A percentile compares a stretch with the other conserved stretches of the same genome.
Evolutionary conservation across 352 stramenopile genomes (phyloP).

Genomic region (Pythium dissimile): DNA sequence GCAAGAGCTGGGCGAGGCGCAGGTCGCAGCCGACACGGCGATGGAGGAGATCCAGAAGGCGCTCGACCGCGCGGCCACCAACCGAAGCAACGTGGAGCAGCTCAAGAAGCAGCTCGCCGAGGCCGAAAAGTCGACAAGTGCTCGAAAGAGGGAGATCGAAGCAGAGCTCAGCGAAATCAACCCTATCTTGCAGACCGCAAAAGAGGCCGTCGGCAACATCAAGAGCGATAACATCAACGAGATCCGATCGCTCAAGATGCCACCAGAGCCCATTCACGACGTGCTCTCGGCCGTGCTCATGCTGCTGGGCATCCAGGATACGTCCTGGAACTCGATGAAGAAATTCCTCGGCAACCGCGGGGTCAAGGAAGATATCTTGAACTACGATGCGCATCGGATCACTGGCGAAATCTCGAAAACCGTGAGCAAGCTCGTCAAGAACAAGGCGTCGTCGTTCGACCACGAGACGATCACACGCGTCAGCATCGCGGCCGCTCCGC

Average conservation of each 20-base stretch:
- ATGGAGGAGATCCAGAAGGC: conserved; percentile 96
- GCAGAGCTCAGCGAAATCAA: conserved; percentile 90
- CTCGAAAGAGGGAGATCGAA: conserved; percentile 91
- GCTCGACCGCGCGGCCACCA: conserved; percentile 83
- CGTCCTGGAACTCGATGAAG: conserved; percentile 96
- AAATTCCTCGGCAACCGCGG: conserved; percentile 94
- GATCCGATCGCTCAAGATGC: conserved; percentile 94
- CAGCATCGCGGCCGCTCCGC: conserved; percentile 90
- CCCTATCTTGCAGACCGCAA: conserved; percentile 89
- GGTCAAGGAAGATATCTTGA: conserved; percentile 96
- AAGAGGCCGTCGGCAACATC: conserved; percentile 92
- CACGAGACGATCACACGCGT: conserved; percentile 93
- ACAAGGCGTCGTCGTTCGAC: conserved; percentile 92
- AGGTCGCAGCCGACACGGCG: conserved; percentile 88
- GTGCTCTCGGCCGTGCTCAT: conserved; percentile 94
- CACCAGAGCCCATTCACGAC: conserved; percentile 93
- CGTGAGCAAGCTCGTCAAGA: conserved; percentile 92
- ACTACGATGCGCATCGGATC: conserved; percentile 93
- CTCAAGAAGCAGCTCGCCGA: conserved; percentile 89
- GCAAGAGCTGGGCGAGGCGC: conserved; percentile 83
- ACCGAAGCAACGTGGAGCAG: conserved; percentile 89
- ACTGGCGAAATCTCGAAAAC: conserved; percentile 88
- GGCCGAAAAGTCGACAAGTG: conserved; percentile 86
- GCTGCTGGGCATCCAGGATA: conserved; percentile 94
- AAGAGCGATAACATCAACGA: conserved; percentile 96